These are phyloP conservation scores for Pseudonitzschia multistriata DNA, from an alignment of 108 stramenopile species.

Conservation along the genomic window DNA sequence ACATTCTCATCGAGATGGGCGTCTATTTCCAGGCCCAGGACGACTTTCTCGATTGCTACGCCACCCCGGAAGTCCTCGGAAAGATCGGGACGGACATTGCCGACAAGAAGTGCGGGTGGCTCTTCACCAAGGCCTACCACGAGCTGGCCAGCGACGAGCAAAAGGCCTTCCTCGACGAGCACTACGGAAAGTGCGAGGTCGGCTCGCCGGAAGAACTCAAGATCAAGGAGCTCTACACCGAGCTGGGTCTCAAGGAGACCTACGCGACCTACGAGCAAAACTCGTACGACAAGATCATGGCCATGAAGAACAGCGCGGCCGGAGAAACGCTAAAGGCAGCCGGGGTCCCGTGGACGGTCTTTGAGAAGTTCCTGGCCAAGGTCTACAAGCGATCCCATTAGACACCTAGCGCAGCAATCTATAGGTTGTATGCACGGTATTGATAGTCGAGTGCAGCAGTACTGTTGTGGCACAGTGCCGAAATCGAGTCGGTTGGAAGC, in stretches of 20 bases:
- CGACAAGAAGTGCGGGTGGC: conserved; percentile 99
- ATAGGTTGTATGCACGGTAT: no score
- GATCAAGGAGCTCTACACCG: conserved; percentile 70
- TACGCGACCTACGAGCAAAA: conserved; percentile 77
- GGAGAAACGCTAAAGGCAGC: conserved; percentile 22
- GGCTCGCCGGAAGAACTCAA: conserved; percentile 36
- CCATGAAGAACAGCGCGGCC: conserved; percentile 43
- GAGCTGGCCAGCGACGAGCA: conserved; percentile 25
- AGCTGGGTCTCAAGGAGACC: conserved; percentile 56
- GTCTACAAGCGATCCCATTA: conserved; percentile 86
- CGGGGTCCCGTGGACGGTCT: conserved; percentile 64
- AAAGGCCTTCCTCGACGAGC: conserved; percentile 32
- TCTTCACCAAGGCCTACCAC: conserved; percentile 40
- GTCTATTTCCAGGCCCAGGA: conserved; percentile 99
- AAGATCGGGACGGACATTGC: conserved; percentile 99
- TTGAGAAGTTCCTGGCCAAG: conserved; percentile 69
- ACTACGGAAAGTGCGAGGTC: conserved; percentile 81
- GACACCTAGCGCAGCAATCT: no score
- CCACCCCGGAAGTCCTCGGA: conserved; percentile 90
- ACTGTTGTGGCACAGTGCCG: no score
- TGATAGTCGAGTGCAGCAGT: no score
- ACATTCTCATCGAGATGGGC: conserved; percentile 72
- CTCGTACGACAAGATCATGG: conserved; percentile 56
- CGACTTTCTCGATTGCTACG: conserved; percentile 98
- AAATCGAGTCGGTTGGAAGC: no score